A percentile compares a stretch with the other conserved stretches of the same genome.
These are phyloP conservation scores for Dillenia suffruticosa DNA, from an alignment of 164 flowering plant genomes.

Conservation along the genomic window DNA sequence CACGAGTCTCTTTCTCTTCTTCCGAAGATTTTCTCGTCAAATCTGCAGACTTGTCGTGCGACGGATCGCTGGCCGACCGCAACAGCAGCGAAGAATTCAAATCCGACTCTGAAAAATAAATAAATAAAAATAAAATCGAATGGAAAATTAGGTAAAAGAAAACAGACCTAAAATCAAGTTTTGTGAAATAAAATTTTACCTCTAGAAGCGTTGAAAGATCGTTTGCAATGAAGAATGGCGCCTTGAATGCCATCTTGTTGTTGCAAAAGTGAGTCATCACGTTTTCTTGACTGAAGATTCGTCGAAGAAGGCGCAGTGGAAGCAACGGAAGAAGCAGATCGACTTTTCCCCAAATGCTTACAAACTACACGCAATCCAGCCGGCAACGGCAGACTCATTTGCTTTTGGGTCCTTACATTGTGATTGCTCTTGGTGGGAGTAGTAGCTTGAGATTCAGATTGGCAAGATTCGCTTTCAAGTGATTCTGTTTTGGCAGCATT, in stretches of 20 bases:
- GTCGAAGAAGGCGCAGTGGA: constrained; percentile 27
- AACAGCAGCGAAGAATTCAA: constrained; percentile 27
- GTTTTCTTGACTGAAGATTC: constrained; percentile 23
- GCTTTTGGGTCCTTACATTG: constrained; percentile 23
- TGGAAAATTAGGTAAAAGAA: neutral
- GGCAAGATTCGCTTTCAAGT: no score
- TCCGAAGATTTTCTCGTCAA: constrained; percentile 15
- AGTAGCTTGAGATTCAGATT: no score
- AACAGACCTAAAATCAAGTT: neutral
- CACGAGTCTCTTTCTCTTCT: constrained; percentile 11
- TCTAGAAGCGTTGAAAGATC: constrained; percentile 65
- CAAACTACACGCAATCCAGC: constrained; percentile 58
- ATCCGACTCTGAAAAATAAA: constrained; percentile 26
- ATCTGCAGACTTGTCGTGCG: constrained; percentile 20
- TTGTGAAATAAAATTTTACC: constrained; percentile 26
- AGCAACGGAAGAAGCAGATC: constrained; percentile 57
- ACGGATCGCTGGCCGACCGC: constrained; percentile 39
- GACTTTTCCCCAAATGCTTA: constrained; percentile 75
- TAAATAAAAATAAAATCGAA: neutral
- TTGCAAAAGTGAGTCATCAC: constrained; percentile 81
- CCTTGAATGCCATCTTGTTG: constrained; percentile 88
- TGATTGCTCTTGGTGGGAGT: no score
- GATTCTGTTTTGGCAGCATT: neutral
- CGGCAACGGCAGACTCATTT: constrained; percentile 37
- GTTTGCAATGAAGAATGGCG: constrained; percentile 89